phyloP scores from a whole-genome alignment of 2,329 filamentous ascomycete species.

The Thermomyces lanuginosus region DNA sequence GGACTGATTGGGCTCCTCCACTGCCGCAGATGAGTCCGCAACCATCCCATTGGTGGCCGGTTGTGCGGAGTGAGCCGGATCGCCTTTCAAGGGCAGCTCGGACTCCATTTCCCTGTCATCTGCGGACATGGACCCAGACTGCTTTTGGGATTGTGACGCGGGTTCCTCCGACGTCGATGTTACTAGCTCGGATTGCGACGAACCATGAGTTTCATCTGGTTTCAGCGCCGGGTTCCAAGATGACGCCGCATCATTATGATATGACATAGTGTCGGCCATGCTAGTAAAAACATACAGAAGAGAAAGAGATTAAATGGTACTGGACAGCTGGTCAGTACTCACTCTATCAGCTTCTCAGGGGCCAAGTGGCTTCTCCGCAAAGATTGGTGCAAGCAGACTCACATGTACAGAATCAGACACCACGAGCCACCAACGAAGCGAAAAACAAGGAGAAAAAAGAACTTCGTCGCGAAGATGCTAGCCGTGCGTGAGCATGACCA shows the following conservation, averaged over 20 bases:
- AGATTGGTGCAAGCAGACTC: conserved; percentile 1
- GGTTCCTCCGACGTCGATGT: conserved; percentile 8
- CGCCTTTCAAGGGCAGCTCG: too few species aligned
- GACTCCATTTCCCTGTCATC: too few species aligned
- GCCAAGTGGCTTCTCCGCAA: conserved; percentile 7
- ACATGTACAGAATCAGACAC: conserved; percentile 9
- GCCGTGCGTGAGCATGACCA: conserved; percentile 1
- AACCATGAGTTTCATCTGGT: conserved; percentile 20
- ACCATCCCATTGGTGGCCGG: too few species aligned
- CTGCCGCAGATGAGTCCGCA: too few species aligned
- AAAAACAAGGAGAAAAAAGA: conserved; percentile 2
- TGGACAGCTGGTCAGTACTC: conserved; percentile 5
- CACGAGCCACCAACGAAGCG: conserved; percentile 3
- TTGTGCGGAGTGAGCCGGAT: too few species aligned
- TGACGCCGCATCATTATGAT: conserved; percentile 8
- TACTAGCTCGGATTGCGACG: conserved; percentile 7
- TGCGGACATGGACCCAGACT: too few species aligned
- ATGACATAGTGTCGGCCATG: conserved; percentile 12
- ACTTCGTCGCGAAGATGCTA: conserved; percentile 1
- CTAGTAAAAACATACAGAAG: conserved; percentile 2
- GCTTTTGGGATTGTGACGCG: conserved; percentile 4
- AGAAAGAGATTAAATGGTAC: conserved; percentile 3
- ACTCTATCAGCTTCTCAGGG: conserved; percentile 3
- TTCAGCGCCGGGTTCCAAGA: conserved; percentile 42
- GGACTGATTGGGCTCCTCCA: too few species aligned